Base-by-base conservation (phyloP, 805 yeast genomes). In the Grigorovia transvaalensis region DNA sequence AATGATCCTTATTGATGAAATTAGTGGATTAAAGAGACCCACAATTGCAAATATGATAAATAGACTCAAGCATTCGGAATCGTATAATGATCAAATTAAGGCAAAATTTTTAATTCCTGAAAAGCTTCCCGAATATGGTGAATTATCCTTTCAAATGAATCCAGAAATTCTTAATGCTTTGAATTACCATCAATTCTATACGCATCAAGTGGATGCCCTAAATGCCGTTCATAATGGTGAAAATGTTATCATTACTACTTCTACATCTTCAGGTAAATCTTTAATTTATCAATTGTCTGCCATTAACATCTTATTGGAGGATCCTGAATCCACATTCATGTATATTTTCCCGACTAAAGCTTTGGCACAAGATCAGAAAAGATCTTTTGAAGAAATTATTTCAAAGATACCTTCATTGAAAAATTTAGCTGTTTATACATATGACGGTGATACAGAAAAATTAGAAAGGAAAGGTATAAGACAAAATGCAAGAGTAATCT, bases 331-430 rank as follows among this genome's bases (percentile, higher is more conserved):
- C 1, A 86, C 95, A 0, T 85, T 96, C 9, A 73, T 95, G 73
- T 89, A 85, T 59, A 82, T 93, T 12, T 93, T 93, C 60, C 99
- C 99, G 1, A 93, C 99, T 0, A 93, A 93, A 63, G 99, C 99
- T 0, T 72, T 93, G 49, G 98, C 99, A 0, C 99, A 93, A 63
- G 99, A 93, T 71, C 99, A 93, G 67, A 84, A 84, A 60, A 73
- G 96, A 56, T 81, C 95, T n/a, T 70, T 93, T 51, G 74, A 75
- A 48, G 81, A 77, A 20, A 68, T 85, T 11, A 68, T 84, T 45
- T 67, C 74, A 6, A 69, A 69, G 41, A 74, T 86, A 48, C 79
- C 81, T 0, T 67, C 68, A 12, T 57, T 74, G 2, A 60, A 66
- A 2, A 71, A 72, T 17, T 70, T 82, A 0, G 65, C 76, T 1